Percentiles rank a stretch among this genome's conserved stretches.
Evolutionary conservation across 1,284 basidiomycete species (phyloP).

Genomic region (Papiliotrema fonsecae): DNA sequence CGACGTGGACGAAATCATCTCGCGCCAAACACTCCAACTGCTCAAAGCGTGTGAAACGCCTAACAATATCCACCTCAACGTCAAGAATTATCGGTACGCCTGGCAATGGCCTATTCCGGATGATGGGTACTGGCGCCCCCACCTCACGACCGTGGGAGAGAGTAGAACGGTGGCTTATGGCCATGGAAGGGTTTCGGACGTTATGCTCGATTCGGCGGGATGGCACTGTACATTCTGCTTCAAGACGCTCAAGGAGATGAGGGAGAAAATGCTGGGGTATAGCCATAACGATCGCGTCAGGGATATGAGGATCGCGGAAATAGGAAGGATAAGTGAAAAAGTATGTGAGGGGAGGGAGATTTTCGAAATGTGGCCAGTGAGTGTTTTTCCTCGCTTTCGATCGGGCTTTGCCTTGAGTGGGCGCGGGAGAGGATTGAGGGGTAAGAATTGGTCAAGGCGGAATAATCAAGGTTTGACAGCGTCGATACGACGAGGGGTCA

Average conservation of each 20-base stretch:
- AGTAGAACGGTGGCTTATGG: conserved; percentile 12
- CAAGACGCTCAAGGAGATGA: conserved; percentile 22
- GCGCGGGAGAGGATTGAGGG: no score
- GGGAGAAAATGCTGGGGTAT: conserved; percentile 29
- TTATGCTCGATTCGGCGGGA: conserved; percentile 58
- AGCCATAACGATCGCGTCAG: conserved; percentile 29
- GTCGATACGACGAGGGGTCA: no score
- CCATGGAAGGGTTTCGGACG: conserved; percentile 47
- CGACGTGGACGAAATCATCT: conserved; percentile 66
- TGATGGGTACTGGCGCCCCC: conserved; percentile 54
- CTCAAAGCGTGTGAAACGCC: conserved; percentile 57
- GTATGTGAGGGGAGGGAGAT: conserved; percentile 26
- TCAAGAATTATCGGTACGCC: conserved; percentile 62
- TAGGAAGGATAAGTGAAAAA: conserved; percentile 9
- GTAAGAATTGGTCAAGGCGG: no score
- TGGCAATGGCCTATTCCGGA: conserved; percentile 57
- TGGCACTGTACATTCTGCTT: conserved; percentile 49
- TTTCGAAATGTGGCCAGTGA: conserved; percentile 31
- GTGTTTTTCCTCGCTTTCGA: conserved; percentile 2
- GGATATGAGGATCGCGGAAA: conserved; percentile 8
- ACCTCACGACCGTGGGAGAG: conserved; percentile 2
- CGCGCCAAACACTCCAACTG: conserved; percentile 55
- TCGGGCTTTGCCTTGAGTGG: neutral
- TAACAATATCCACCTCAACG: conserved; percentile 58
- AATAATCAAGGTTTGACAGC: no score